A percentile compares a stretch with the other conserved stretches of the same genome.
These are phyloP conservation scores for Paraconiothyrium brasiliense DNA, from an alignment of 2,329 filamentous ascomycete species.

Conservation along the genomic window DNA sequence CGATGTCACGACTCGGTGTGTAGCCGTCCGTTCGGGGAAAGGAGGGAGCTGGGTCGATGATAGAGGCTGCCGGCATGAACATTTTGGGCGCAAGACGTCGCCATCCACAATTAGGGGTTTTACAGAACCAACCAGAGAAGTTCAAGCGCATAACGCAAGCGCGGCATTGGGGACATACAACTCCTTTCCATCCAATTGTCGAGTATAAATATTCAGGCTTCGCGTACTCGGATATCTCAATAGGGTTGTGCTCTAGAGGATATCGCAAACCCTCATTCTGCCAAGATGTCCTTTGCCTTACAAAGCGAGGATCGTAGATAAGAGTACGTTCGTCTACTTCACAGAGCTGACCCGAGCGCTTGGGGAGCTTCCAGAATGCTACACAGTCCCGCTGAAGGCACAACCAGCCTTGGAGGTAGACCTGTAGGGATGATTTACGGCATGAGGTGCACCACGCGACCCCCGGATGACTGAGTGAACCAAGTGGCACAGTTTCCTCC, in stretches of 20 bases:
- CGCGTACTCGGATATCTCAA: conserved; percentile 44
- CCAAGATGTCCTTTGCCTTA: conserved; percentile 63
- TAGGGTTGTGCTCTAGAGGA: conserved; percentile 39
- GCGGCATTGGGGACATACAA: conserved; percentile 72
- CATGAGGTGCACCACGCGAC: conserved; percentile 53
- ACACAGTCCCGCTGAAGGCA: conserved; percentile 65
- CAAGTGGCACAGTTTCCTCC: conserved; percentile 37
- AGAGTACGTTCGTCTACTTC: conserved; percentile 50
- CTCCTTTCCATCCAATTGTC: conserved; percentile 65
- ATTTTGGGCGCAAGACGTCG: conserved; percentile 46
- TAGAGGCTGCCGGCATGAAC: conserved; percentile 36
- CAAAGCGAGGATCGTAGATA: conserved; percentile 65
- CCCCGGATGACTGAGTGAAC: conserved; percentile 34
- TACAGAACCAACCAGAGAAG: conserved; percentile 72
- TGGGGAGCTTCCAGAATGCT: conserved; percentile 62
- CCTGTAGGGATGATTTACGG: conserved; percentile 40
- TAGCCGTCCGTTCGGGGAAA: conserved; percentile 39
- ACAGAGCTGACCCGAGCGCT: conserved; percentile 28
- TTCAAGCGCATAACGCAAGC: conserved; percentile 68
- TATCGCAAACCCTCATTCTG: conserved; percentile 49
- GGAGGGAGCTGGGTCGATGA: conserved; percentile 48
- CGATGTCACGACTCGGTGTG: conserved; percentile 36
- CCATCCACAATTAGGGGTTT: conserved; percentile 61
- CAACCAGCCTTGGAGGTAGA: conserved; percentile 64
- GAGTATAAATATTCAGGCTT: conserved; percentile 60